Conservation (phyloP, 345 rosid species). For the Pelargonium nanum region DNA sequence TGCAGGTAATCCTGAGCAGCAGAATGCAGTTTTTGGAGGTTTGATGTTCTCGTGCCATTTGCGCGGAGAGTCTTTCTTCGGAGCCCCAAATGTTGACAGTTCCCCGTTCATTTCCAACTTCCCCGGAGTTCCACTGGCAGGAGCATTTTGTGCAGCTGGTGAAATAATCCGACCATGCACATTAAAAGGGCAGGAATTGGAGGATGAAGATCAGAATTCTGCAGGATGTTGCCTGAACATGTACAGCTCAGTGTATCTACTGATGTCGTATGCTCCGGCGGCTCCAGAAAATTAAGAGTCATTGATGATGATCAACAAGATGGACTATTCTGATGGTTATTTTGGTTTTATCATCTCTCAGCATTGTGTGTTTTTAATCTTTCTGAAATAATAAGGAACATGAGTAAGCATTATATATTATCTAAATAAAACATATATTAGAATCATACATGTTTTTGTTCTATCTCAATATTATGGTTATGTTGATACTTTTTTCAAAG, state of each 20-base stretch:
- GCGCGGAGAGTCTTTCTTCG: slow-evolving; percentile 47
- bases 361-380: too few species aligned
- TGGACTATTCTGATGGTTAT: too few species aligned
- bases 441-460: too few species aligned
- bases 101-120: slow-evolving; percentile 58
- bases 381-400: too few species aligned
- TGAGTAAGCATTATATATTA: too few species aligned
- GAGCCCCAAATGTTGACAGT: slow-evolving; percentile 31
- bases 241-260: slow-evolving; percentile 52
- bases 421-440: too few species aligned
- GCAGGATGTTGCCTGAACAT: slow-evolving; percentile 47
- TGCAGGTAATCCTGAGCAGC: too few species aligned
- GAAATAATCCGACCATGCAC: slow-evolving; percentile 49
- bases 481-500: too few species aligned
- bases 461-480: too few species aligned
- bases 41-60: slow-evolving; percentile 45
- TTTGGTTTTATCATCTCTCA: too few species aligned
- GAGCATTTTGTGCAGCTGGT: slow-evolving; percentile 54
- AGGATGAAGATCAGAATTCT: slow-evolving; percentile 15
- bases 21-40: slow-evolving; percentile 67
- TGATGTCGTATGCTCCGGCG: slow-evolving; percentile 31
- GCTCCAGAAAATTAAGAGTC: slow-evolving; percentile 8
- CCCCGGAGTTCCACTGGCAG: slow-evolving; percentile 48
- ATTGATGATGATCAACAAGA: background rate
- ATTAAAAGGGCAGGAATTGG: slow-evolving; percentile 11